Conservation (phyloP, 2,329 filamentous ascomycete genomes). For the Talaromyces sp. region DNA sequence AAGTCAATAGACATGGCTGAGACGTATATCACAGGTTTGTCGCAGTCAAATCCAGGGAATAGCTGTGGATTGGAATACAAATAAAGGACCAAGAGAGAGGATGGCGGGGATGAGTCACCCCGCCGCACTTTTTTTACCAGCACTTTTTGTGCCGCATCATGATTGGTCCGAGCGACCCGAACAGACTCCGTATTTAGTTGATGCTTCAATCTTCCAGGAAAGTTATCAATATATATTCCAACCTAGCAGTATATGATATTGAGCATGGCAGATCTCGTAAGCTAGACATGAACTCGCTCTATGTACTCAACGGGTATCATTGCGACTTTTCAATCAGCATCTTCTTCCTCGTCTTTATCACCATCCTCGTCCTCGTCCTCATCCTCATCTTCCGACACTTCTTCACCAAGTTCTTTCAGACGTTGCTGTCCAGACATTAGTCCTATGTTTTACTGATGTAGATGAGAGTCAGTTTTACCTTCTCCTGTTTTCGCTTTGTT, state of each 20-base stretch:
- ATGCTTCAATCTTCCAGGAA: background rate
- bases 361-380: constrained; percentile 56
- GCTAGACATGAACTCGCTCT: constrained; percentile 8
- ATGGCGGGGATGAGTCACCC: constrained; percentile 19
- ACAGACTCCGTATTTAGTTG: too few species aligned
- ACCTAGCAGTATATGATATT: background rate
- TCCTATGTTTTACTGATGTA: background rate
- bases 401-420: constrained; percentile 63
- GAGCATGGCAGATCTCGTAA: background rate
- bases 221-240: background rate
- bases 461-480: constrained; percentile 49
- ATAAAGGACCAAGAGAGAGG: background rate
- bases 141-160: constrained; percentile 9
- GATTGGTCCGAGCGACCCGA: constrained; percentile 14
- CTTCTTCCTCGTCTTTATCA: constrained; percentile 54
- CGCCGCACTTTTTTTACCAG: constrained; percentile 14
- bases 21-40: constrained; percentile 4
- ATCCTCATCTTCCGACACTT: constrained; percentile 72
- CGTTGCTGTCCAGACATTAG: constrained; percentile 50
- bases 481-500: constrained; percentile 71
- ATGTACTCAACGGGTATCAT: constrained; percentile 18
- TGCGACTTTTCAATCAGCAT: constrained; percentile 21
- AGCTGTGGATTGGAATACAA: background rate
- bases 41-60: constrained; percentile 13
- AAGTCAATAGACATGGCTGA: constrained; percentile 79